Evolutionary conservation across 1,284 basidiomycete genomes (phyloP), one percentile per base, ranked within the genome.

Genomic region (Caloboletus firmus): DNA sequence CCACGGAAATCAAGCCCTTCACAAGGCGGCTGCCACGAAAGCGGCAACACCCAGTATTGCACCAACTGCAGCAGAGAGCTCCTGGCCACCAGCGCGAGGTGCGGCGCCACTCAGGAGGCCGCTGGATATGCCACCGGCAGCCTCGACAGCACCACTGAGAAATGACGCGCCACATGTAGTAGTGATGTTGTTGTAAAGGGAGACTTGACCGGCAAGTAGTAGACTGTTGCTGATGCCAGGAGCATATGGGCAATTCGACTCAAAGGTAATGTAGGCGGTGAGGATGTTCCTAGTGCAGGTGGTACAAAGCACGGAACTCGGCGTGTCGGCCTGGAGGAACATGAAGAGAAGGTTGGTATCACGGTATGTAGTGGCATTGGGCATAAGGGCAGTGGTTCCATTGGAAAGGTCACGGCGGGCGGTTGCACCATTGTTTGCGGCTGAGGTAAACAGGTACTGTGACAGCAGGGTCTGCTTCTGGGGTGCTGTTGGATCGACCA

Each of bases 231-330:
- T 51, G 42, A 95, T 64, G 53, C 93, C 93, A 30, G 87, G 81
- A 5, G 79, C 89, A 70, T 94, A 95, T 2, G 87, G 85, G 43
- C 77, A 73, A 55, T 72, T 69, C 44, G 83, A 80, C 74, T 94
- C 89, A 72, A 82, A 95, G 57, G 75, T 72, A 72, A 92, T 85
- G 79, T 90, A 97, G 9, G 84, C 60, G 7, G 83, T 80, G 60
- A 96, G 67, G 68, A 93, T 74, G 60, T 80, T 80, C 67, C 87
- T 83, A 17, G 91, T 85, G 84, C 94, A 97, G 5, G 85, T 65
- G 3, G 81, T 86, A 84, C 94, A 97, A 52, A 95, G 84, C 36
- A 74, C 54, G 39, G 71, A 64, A 32, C 76, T 72, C 45, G 78
- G 36, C 68, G 83, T 76, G 59, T 66, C 60, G 42, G 86, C 75